Conservation (phyloP, 257 asterid species). For the Verbena officinalis region DNA sequence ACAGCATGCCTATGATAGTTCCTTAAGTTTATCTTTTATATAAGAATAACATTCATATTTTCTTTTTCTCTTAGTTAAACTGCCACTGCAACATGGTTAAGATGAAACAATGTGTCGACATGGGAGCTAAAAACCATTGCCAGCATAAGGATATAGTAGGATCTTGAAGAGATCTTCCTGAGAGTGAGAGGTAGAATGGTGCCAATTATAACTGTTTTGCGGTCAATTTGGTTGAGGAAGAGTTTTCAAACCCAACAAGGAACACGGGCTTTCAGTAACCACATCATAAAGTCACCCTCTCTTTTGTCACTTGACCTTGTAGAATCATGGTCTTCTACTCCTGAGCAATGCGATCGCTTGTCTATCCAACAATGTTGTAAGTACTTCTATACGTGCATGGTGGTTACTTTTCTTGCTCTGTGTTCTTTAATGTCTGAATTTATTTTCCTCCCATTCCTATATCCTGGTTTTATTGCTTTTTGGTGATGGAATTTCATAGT, state of each 20-base stretch:
- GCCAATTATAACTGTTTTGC: slow-evolving; percentile 31
- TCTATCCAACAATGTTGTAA: slow-evolving; percentile 35
- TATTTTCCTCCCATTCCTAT: neutral
- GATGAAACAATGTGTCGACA: slow-evolving; percentile 7
- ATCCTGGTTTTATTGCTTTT: slow-evolving; percentile 10
- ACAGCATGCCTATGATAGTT: no score
- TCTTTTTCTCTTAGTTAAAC: neutral
- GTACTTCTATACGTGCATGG: slow-evolving; percentile 7
- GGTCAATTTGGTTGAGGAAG: slow-evolving; percentile 28
- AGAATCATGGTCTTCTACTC: slow-evolving; percentile 54
- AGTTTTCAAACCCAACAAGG: slow-evolving; percentile 13
- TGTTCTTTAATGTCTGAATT: neutral
- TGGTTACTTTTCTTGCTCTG: slow-evolving; percentile 1
- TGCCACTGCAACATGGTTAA: neutral
- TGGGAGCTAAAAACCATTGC: slow-evolving; percentile 15
- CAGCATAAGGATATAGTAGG: slow-evolving; percentile 6
- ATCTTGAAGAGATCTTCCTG: slow-evolving; percentile 22
- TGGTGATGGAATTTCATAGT: neutral
- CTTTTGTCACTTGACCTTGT: slow-evolving; percentile 64
- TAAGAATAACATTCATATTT: neutral
- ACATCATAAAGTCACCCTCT: slow-evolving; percentile 55
- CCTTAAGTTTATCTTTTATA: neutral
- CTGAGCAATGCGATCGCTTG: slow-evolving; percentile 28
- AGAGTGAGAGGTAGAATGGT: slow-evolving; percentile 33
- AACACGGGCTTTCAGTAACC: slow-evolving; percentile 42